A percentile compares a stretch with the other conserved stretches of the same genome.
These are phyloP conservation scores for Fraxinus excelsior DNA, from an alignment of 257 asterid species.

Conservation along the genomic window DNA sequence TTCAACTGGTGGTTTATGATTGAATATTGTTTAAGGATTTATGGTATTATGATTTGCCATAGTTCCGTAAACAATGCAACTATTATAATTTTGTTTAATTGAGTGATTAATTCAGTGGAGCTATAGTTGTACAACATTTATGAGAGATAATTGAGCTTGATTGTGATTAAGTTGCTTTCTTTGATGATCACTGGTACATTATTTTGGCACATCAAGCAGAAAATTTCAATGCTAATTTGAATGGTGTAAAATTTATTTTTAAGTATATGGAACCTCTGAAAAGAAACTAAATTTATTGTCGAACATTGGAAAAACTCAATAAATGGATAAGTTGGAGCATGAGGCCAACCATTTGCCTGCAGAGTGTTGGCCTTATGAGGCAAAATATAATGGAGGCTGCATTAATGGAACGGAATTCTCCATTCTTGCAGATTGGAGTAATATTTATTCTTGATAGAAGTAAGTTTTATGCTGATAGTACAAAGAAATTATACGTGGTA, in stretches of 20 bases:
- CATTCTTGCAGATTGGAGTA: neutral
- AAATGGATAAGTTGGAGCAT: neutral
- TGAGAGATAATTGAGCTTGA: neutral
- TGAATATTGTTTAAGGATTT: neutral
- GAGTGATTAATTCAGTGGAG: neutral
- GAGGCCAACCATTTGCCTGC: neutral
- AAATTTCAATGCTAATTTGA: neutral
- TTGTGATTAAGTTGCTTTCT: neutral
- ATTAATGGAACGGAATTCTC: neutral
- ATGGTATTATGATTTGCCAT: neutral
- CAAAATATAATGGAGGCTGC: neutral
- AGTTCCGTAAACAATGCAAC: neutral
- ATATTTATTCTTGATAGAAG: neutral
- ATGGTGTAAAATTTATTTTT: neutral
- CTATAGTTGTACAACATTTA: neutral
- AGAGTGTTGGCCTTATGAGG: neutral
- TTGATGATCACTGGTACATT: neutral
- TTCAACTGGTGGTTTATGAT: constrained; percentile 3
- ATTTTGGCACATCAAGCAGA: neutral
- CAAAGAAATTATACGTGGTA: neutral
- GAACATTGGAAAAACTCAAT: neutral
- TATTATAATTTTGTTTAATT: neutral
- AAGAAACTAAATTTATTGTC: neutral
- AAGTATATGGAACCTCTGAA: neutral
- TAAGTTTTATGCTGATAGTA: neutral